phyloP scores from a whole-genome alignment of 176 grass and related monocot species.

The Lolium multiflorum region DNA sequence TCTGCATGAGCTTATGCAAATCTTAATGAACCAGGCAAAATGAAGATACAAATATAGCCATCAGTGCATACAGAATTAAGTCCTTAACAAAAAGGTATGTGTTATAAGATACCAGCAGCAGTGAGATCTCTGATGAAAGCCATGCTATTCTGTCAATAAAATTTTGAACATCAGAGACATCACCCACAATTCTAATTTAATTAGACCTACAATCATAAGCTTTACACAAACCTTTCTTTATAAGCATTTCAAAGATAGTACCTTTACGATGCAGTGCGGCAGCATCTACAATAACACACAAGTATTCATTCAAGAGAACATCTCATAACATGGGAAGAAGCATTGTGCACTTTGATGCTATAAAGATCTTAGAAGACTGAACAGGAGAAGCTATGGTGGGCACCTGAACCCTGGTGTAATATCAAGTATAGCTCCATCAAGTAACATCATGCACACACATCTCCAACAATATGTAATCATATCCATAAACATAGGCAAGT shows the following conservation, averaged over 20 bases:
- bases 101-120: slow-evolving; percentile 20
- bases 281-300: slow-evolving; percentile 38
- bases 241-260: slow-evolving; percentile 16
- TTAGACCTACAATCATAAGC: slow-evolving; percentile 14
- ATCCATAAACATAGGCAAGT: slow-evolving; percentile 27
- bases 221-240: slow-evolving; percentile 32
- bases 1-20: not conserved
- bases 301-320: slow-evolving; percentile 26
- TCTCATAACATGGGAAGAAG: slow-evolving; percentile 2
- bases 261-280: slow-evolving; percentile 12
- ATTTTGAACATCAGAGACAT: slow-evolving; percentile 27
- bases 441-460: slow-evolving; percentile 19
- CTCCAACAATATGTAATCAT: slow-evolving; percentile 18
- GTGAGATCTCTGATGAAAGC: slow-evolving; percentile 8
- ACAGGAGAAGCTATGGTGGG: not conserved
- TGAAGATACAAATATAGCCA: not conserved
- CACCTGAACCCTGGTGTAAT: slow-evolving; percentile 8
- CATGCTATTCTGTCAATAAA: slow-evolving; percentile 47
- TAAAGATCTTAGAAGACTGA: not conserved
- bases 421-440: slow-evolving; percentile 25
- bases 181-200: not conserved
- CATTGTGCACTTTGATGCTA: not conserved
- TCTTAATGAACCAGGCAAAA: slow-evolving; percentile 5
- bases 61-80: slow-evolving; percentile 31
- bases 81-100: not conserved